Base-by-base conservation (phyloP, 75 land plant species). In the Picea glauca region DNA sequence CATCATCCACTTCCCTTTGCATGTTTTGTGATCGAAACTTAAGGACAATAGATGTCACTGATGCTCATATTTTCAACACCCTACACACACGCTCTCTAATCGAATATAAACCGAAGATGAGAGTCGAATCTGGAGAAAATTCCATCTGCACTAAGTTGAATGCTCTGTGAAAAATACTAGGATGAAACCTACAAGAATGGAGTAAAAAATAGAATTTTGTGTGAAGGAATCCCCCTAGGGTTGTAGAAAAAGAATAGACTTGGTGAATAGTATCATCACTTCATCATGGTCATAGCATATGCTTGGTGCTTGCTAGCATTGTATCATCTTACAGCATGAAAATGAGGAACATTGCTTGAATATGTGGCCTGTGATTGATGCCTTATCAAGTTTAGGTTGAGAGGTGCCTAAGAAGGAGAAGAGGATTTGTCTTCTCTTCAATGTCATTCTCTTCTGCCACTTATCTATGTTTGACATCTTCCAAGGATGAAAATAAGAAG, bases 201-300 rank as follows among this genome's bases (percentile, higher is more conserved):
- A 79, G 58, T 93, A 93, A 76, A 93, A 93, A 60, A 85, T 84
- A 13, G 96, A 93, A 78, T 89, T 78, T 62, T 93, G 74, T 3
- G 93, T 93, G 76, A 79, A 86, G 12, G 89, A 85, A 68, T 91
- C 93, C 1, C 96, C 96, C 23, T 85, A 82, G 8, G 96, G 91
- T 74, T 93, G 96, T 67, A 91, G 15, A 74, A 93, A 93, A 76
- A 93, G 91, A 5, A 76, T 60, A 20, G 93, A 88, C 64, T 33
- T 20, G 0, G 23, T 62, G 81, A 93, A 86, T 7, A 85, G 83
- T 23, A 73, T 50, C 58, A 93, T 74, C 8, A 90, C 85, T 58
- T 72, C 68, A 26, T 33, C 58, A 8, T 91, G 93, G 0, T 81
- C 64, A 67, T 85, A 66, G 68, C 89, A 91, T 21, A 62, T 60